These are phyloP conservation scores for Ampelomyces quisqualis DNA, from an alignment of 2,329 filamentous ascomycete genomes.

Conservation along the genomic window DNA sequence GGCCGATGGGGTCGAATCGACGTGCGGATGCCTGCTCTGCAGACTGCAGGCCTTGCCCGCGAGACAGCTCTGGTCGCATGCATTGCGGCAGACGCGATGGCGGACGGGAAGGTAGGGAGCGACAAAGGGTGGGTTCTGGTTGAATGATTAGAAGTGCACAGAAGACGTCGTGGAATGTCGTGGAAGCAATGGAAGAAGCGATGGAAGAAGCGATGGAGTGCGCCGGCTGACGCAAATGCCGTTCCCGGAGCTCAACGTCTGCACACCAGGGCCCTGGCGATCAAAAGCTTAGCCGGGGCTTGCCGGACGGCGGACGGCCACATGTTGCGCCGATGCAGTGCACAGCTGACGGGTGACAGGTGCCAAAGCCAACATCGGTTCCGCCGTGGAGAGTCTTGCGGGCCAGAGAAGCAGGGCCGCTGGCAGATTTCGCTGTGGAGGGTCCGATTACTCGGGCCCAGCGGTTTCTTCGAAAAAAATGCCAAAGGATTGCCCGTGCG, in stretches of 20 bases:
- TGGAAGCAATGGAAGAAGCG: constrained; percentile 13
- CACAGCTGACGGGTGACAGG: no score
- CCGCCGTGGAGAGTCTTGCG: no score
- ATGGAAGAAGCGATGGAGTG: constrained; percentile 9
- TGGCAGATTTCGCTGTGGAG: no score
- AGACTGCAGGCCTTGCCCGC: constrained; percentile 50
- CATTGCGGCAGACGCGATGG: constrained; percentile 43
- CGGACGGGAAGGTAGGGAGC: constrained; percentile 16
- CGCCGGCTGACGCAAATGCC: constrained; percentile 15
- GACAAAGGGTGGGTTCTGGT: constrained; percentile 10
- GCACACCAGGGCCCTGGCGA: constrained; percentile 9
- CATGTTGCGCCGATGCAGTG: no score
- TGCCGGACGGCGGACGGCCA: constrained; percentile 6
- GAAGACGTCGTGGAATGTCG: constrained; percentile 8
- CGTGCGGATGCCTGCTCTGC: constrained; percentile 48
- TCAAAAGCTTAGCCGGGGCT: constrained; percentile 8
- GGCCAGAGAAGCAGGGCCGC: no score
- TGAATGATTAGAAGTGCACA: constrained; percentile 8
- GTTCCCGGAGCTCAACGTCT: constrained; percentile 3
- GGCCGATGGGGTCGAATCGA: constrained; percentile 44
- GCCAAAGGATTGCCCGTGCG: no score
- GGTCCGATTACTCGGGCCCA: no score
- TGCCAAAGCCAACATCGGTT: no score
- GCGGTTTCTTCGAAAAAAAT: no score
- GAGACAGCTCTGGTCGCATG: constrained; percentile 48